These are phyloP conservation scores for Daucus carota DNA, from an alignment of 129 eudicot species.

Conservation along the genomic window DNA sequence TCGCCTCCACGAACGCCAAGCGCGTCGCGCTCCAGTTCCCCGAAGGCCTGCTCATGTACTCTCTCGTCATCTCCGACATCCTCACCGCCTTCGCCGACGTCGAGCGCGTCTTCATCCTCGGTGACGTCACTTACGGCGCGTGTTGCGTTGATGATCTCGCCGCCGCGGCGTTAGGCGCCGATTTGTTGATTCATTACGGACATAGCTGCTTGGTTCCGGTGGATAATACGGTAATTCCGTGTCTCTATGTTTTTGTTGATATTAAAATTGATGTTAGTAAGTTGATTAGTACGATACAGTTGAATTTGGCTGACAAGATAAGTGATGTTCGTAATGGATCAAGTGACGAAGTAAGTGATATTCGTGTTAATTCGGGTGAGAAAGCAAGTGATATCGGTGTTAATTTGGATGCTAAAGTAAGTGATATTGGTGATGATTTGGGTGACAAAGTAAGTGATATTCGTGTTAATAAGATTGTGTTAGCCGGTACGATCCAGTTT, in stretches of 20 bases:
- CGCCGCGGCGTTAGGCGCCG: constrained; percentile 66
- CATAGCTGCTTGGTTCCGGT: constrained; percentile 89
- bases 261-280: constrained; percentile 48
- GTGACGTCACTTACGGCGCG: constrained; percentile 95
- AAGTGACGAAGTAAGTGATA: too few relatives aligned
- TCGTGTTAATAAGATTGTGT: constrained; percentile 18
- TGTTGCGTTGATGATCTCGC: constrained; percentile 91
- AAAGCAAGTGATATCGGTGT: constrained; percentile 2
- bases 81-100: constrained; percentile 66
- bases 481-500: constrained; percentile 91
- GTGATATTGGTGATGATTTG: neutral
- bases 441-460: neutral
- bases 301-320: constrained; percentile 17
- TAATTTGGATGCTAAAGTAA: too few relatives aligned
- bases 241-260: constrained; percentile 77
- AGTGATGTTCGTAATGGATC: too few relatives aligned
- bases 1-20: constrained; percentile 45
- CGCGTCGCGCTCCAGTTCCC: constrained; percentile 92
- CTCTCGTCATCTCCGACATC: constrained; percentile 72
- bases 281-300: constrained; percentile 23
- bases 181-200: constrained; percentile 78
- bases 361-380: neutral
- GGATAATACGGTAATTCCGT: constrained; percentile 68
- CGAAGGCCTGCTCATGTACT: constrained; percentile 88
- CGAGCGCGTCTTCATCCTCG: constrained; percentile 52